Conservation (phyloP, 73 alveolate species). For the Blepharisma japonicum region DNA sequence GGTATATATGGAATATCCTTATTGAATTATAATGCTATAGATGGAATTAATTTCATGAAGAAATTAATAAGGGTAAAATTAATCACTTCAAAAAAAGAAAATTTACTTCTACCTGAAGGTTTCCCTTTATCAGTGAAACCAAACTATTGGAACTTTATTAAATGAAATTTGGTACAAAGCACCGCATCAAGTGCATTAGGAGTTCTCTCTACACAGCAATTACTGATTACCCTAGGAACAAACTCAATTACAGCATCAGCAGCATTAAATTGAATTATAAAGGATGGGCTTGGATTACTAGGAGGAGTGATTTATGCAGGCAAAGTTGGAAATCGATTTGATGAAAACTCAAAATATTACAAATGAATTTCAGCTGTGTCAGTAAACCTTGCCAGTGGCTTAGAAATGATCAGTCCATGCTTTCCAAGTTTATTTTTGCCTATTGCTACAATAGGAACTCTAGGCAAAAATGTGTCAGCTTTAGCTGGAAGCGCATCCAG, state of each 20-base stretch:
- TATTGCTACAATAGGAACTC: constrained; percentile 5
- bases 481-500: constrained; percentile 20
- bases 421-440: constrained; percentile 8
- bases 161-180: not conserved
- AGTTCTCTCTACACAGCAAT: constrained; percentile 22
- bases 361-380: constrained; percentile 21
- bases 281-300: constrained; percentile 9
- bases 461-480: constrained; percentile 21
- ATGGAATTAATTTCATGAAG: too few species aligned
- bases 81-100: constrained; percentile 4
- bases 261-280: constrained; percentile 11
- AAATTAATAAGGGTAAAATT: too few species aligned
- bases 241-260: constrained; percentile 27
- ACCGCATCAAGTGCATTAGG: constrained; percentile 19
- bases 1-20: too few species aligned
- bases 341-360: constrained; percentile 6
- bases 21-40: too few species aligned
- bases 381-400: not conserved
- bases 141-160: not conserved
- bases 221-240: not conserved
- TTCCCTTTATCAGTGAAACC: not conserved
- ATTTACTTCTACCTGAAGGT: not conserved
- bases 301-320: constrained; percentile 29
- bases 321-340: not conserved
- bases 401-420: constrained; percentile 4